Evolutionary conservation across 345 rosid species (phyloP), one percentile per base, ranked within the genome.

Genomic region (Aquilaria sinensis): DNA sequence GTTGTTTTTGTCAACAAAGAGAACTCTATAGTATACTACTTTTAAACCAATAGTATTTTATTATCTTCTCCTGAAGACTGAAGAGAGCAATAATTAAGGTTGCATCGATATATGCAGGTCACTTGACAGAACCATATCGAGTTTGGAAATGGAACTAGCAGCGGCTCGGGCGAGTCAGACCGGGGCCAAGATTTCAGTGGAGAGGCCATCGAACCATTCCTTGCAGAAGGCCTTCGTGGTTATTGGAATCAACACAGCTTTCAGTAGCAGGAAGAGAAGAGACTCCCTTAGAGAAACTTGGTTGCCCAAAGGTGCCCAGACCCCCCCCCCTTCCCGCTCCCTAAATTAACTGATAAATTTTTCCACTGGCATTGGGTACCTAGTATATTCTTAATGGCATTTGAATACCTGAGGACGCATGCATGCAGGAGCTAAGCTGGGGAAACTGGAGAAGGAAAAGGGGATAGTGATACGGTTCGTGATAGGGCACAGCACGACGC

Each of bases 161-260:
- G 76, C 57, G 11, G 81, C 80, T 62, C 80, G 73, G 3, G 73
- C 74, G 32, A 76, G 70, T 30, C 72, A 67, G 13, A 62, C 47
- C 12, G 53, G 15, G 30, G 74, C 69, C 6, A 70, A 68, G 45
- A 60, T 61, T 56, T 5, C 60, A 15, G n/a, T 14, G 53, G 73
- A 64, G 23, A 50, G 10, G 2, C 65, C 73, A 32, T 73, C 72
- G 9, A 86, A 89, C 63, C 83, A 72, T 16, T 80, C 77, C 47
- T 33, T 82, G 13, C 80, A 70, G 55, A 89, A 78, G 72, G 93
- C 86, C 30, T 93, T 93, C 73, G 88, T 77, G 50, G 92, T 93
- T 4, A 73, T 93, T 53, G 98, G 97, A 32, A 87, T 92, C 52
- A 87, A 89, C 57, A 89, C 98, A 33, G 96, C 96, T 10, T 92